Evolutionary conservation across 208 protist genomes (phyloP).

Genomic region (Phytomonas francai): DNA sequence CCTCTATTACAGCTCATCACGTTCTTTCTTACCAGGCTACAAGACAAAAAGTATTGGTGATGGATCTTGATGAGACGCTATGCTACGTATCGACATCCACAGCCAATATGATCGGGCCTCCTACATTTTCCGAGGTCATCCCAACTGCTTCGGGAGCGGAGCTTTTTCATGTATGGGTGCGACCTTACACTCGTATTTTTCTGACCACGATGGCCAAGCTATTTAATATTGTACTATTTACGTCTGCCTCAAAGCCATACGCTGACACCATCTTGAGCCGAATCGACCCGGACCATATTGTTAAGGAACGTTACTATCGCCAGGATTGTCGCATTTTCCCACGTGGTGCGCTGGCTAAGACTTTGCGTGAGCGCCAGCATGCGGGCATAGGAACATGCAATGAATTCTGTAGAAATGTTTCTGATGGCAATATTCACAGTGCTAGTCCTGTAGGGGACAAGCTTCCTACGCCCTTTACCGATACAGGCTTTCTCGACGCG

Average conservation of each 20-base stretch:
- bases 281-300: conserved; percentile 63
- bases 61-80: conserved; percentile 88
- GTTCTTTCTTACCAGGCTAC: conserved; percentile 82
- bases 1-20: conserved; percentile 74
- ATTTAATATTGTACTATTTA: conserved; percentile 85
- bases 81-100: conserved; percentile 74
- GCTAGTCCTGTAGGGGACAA: conserved; percentile 4
- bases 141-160: conserved; percentile 71
- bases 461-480: background rate
- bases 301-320: conserved; percentile 68
- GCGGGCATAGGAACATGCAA: background rate
- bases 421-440: conserved; percentile 12
- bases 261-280: conserved; percentile 81
- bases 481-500: background rate
- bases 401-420: background rate
- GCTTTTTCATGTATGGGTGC: conserved; percentile 83
- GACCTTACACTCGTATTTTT: conserved; percentile 66
- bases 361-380: conserved; percentile 18
- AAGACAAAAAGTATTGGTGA: conserved; percentile 83
- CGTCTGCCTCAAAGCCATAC: conserved; percentile 80
- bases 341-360: conserved; percentile 32
- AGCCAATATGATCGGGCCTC: conserved; percentile 44
- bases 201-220: conserved; percentile 60
- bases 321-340: conserved; percentile 65
- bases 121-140: conserved; percentile 85